Percentiles rank a stretch among this genome's conserved stretches.
These are phyloP conservation scores for Biscogniauxia mediterranea DNA, from an alignment of 2,329 filamentous ascomycete species.

Conservation along the genomic window DNA sequence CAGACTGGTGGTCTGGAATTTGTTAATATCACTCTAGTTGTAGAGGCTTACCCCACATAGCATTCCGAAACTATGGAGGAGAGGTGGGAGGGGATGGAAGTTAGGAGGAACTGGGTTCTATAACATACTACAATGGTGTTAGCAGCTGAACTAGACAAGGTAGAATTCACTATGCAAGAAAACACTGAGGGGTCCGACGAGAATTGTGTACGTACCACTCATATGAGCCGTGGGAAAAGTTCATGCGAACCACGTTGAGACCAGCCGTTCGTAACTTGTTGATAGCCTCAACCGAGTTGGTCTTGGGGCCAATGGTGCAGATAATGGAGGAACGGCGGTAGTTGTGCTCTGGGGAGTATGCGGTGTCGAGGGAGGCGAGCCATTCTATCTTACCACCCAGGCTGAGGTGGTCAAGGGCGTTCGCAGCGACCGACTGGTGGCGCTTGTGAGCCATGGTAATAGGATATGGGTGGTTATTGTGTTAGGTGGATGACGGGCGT, in stretches of 20 bases:
- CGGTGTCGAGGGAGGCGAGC: conserved; percentile 77
- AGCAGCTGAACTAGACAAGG: not conserved
- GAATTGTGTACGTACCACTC: conserved; percentile 44
- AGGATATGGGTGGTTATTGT: not conserved
- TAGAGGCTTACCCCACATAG: not conserved
- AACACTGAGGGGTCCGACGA: not conserved
- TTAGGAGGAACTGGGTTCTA: not conserved
- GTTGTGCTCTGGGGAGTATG: conserved; percentile 81
- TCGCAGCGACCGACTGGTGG: conserved; percentile 46
- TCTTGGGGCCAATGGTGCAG: conserved; percentile 98
- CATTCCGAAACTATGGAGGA: not conserved
- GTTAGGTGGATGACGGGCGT: not conserved
- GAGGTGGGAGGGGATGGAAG: not conserved
- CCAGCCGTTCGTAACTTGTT: conserved; percentile 87
- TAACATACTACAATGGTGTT: not conserved
- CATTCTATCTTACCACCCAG: conserved; percentile 69
- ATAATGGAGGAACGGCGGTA: conserved; percentile 98
- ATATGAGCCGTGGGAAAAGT: conserved; percentile 94
- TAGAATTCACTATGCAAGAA: not conserved
- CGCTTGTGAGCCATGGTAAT: conserved; percentile 20
- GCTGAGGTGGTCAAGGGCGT: conserved; percentile 82
- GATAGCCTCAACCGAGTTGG: conserved; percentile 95
- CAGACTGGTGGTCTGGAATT: conserved; percentile 76
- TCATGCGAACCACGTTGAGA: conserved; percentile 99
- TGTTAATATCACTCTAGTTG: not conserved